Evolutionary conservation across 805 yeast species (phyloP).

Genomic region (Pichia kluyveri): DNA sequence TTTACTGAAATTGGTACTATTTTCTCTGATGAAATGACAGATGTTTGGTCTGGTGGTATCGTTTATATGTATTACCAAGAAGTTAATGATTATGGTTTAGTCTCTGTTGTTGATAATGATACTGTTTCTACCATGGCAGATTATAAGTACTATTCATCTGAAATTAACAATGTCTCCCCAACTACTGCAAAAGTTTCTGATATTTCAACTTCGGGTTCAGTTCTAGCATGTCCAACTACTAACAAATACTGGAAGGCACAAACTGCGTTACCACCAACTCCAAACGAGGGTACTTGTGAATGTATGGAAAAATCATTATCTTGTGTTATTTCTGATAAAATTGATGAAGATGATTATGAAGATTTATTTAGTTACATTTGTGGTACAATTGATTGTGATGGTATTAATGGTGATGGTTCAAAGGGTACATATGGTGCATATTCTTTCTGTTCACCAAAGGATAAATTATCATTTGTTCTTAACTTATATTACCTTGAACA

Average conservation of each 20-base stretch:
- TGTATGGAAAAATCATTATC: slow-evolving; percentile 47
- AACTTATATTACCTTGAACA: slow-evolving; percentile 52
- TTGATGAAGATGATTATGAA: slow-evolving; percentile 47
- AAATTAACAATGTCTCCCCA: slow-evolving; percentile 49
- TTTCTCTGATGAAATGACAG: slow-evolving; percentile 62
- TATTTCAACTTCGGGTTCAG: slow-evolving; percentile 29
- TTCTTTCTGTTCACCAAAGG: slow-evolving; percentile 63
- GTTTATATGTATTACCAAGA: slow-evolving; percentile 82
- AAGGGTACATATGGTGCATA: slow-evolving; percentile 62
- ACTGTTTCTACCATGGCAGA: slow-evolving; percentile 54
- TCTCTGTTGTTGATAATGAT: slow-evolving; percentile 36
- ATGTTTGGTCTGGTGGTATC: slow-evolving; percentile 85
- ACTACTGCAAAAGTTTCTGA: slow-evolving; percentile 33
- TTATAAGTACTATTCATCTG: slow-evolving; percentile 51
- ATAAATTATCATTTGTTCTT: slow-evolving; percentile 54
- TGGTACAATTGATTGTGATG: slow-evolving; percentile 45
- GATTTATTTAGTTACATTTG: slow-evolving; percentile 53
- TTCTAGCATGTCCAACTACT: slow-evolving; percentile 55
- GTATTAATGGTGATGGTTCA: slow-evolving; percentile 53
- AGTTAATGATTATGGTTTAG: slow-evolving; percentile 68
- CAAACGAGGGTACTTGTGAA: slow-evolving; percentile 52
- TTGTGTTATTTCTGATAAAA: slow-evolving; percentile 55
- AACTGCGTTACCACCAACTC: slow-evolving; percentile 71
- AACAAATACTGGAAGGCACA: slow-evolving; percentile 55
- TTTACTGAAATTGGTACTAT: slow-evolving; percentile 65